Percentiles rank a stretch among this genome's conserved stretches.
Evolutionary conservation across 164 flowering plant species (phyloP).

Genomic region (Tetracentron sinense): DNA sequence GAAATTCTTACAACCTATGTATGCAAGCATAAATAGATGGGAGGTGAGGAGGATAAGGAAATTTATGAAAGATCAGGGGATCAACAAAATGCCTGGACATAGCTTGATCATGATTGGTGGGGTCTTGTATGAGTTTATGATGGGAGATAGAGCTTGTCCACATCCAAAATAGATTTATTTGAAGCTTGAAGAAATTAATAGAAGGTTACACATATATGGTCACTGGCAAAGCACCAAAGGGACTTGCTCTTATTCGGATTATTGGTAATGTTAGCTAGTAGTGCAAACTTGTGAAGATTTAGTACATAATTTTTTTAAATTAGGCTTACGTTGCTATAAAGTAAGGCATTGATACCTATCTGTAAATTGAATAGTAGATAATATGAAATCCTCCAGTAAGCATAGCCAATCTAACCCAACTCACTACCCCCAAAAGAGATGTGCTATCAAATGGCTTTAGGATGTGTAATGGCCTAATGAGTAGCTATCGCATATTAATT

Average conservation of each 20-base stretch:
- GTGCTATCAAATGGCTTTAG: no score
- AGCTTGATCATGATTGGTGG: conserved; percentile 42
- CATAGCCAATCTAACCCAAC: no score
- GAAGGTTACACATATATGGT: conserved; percentile 25
- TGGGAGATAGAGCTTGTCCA: conserved; percentile 36
- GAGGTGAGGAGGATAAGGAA: conserved; percentile 39
- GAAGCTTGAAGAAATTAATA: conserved; percentile 27
- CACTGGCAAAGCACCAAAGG: conserved; percentile 26
- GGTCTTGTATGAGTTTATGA: conserved; percentile 35
- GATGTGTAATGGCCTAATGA: no score
- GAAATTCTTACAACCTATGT: no score
- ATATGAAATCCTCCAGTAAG: no score
- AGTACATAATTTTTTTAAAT: no score
- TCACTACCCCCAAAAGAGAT: no score
- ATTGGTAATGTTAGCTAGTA: conserved; percentile 14
- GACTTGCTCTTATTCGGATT: conserved; percentile 16
- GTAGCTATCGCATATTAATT: no score
- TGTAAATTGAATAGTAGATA: no score
- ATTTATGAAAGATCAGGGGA: conserved; percentile 35
- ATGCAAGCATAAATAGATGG: conserved; percentile 37
- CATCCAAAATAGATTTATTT: conserved; percentile 20
- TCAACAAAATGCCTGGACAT: conserved; percentile 38
- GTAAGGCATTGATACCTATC: no score
- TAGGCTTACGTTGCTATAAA: no score
- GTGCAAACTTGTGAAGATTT: no score